phyloP scores from a whole-genome alignment of 345 rosid genomes.

The Stellera chamaejasme region DNA sequence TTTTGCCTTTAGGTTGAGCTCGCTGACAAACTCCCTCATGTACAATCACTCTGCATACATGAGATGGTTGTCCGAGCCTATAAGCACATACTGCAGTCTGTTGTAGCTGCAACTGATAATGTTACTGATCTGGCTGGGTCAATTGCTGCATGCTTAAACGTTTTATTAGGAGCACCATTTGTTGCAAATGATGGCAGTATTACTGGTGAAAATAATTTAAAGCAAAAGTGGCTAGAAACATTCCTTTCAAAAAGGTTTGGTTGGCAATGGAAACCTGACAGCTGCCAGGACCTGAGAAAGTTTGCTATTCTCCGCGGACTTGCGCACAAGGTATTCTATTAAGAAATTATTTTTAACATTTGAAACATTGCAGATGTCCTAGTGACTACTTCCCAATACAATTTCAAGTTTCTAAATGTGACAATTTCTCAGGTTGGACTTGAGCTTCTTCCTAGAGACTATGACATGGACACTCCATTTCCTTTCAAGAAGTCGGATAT shows the following conservation, averaged over 20 bases:
- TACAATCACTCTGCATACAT: slow-evolving; percentile 85
- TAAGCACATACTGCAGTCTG: slow-evolving; percentile 84
- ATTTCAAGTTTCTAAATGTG: slow-evolving; percentile 15
- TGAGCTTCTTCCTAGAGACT: slow-evolving; percentile 92
- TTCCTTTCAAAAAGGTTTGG: slow-evolving; percentile 75
- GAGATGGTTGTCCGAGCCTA: slow-evolving; percentile 97
- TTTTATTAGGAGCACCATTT: slow-evolving; percentile 59
- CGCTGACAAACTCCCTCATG: slow-evolving; percentile 93
- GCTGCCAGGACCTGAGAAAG: slow-evolving; percentile 61
- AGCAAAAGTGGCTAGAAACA: slow-evolving; percentile 72
- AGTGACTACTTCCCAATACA: slow-evolving; percentile 2
- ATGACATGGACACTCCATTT: slow-evolving; percentile 64
- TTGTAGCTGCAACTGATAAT: slow-evolving; percentile 69
- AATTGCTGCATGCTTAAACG: slow-evolving; percentile 77
- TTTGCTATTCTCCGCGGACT: slow-evolving; percentile 82
- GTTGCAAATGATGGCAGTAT: slow-evolving; percentile 35
- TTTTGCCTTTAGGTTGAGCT: slow-evolving; percentile 60
- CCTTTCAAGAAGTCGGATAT: slow-evolving; percentile 79
- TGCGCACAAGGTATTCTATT: slow-evolving; percentile 67
- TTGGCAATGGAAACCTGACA: slow-evolving; percentile 64
- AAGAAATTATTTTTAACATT: neutral
- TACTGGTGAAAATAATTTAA: slow-evolving; percentile 40
- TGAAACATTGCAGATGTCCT: slow-evolving; percentile 4
- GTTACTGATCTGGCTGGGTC: slow-evolving; percentile 57
- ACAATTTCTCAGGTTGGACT: slow-evolving; percentile 66